Percentiles rank a stretch among this genome's conserved stretches.
Conservation (phyloP, 805 yeast genomes). For the Candida silvatica region DNA sequence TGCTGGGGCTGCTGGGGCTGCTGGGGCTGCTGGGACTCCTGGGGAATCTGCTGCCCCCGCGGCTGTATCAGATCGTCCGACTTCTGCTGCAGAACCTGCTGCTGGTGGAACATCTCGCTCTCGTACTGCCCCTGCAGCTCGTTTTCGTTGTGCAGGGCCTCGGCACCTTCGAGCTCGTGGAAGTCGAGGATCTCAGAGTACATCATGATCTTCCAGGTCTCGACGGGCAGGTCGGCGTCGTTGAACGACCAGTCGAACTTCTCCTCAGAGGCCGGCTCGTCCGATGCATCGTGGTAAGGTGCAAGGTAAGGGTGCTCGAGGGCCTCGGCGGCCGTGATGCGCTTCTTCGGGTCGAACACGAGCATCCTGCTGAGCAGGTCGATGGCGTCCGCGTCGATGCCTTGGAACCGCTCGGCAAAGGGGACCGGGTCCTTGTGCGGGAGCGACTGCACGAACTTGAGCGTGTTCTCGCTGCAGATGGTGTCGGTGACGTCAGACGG, state of each 20-base stretch:
- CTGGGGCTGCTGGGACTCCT: too few relatives aligned
- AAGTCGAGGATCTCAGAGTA: slow-evolving; percentile 93
- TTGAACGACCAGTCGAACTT: slow-evolving; percentile 97
- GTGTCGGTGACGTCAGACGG: slow-evolving; percentile 95
- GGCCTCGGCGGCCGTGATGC: slow-evolving; percentile 89
- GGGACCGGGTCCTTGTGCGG: slow-evolving; percentile 94
- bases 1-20: too few relatives aligned
- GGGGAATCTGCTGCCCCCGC: too few relatives aligned
- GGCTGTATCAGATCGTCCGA: too few relatives aligned
- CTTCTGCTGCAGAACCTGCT: slow-evolving; percentile 8
- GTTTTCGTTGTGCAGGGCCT: slow-evolving; percentile 13
- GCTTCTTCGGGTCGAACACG: slow-evolving; percentile 88
- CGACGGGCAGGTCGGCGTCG: slow-evolving; percentile 95
- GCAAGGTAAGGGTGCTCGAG: slow-evolving; percentile 84
- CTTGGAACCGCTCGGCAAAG: slow-evolving; percentile 69
- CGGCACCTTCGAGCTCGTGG: slow-evolving; percentile 69
- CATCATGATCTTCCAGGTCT: slow-evolving; percentile 99
- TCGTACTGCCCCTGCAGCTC: slow-evolving; percentile 11
- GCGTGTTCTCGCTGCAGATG: slow-evolving; percentile 90
- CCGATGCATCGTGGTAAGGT: slow-evolving; percentile 95
- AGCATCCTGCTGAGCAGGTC: slow-evolving; percentile 85
- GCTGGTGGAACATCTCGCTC: slow-evolving; percentile 18
- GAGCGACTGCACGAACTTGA: slow-evolving; percentile 86
- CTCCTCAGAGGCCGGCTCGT: slow-evolving; percentile 90
- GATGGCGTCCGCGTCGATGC: slow-evolving; percentile 77